These are phyloP conservation scores for Cicer bijugum DNA, from an alignment of 306 rosid species.

Conservation along the genomic window DNA sequence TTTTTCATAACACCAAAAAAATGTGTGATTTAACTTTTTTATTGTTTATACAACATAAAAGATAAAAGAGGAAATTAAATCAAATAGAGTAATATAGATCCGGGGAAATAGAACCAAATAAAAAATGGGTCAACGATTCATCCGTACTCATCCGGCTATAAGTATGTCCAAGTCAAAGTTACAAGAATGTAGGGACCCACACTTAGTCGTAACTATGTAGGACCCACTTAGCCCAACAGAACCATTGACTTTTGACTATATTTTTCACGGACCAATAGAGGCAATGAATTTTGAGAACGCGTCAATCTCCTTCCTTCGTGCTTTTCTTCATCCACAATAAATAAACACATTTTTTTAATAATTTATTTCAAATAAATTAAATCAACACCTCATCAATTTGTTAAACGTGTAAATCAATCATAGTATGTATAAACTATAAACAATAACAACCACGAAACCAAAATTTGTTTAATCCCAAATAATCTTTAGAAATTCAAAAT, in stretches of 20 bases:
- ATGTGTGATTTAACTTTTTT: no score
- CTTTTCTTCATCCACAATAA: neutral
- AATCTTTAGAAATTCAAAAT: neutral
- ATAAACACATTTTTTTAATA: no score
- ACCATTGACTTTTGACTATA: constrained; percentile 58
- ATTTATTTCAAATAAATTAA: neutral
- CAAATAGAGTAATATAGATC: no score
- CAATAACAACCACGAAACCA: neutral
- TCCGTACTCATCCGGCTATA: no score
- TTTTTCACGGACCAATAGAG: constrained; percentile 49
- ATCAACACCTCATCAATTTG: neutral
- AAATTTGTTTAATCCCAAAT: neutral
- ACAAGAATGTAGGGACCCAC: neutral
- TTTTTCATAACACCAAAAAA: no score
- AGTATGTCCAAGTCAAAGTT: constrained; percentile 21
- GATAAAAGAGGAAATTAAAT: no score
- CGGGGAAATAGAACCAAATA: no score
- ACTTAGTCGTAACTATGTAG: constrained; percentile 1
- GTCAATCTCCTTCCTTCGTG: constrained; percentile 47
- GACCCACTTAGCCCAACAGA: constrained; percentile 4
- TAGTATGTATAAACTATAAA: neutral
- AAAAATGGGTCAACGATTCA: no score
- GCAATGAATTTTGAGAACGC: constrained; percentile 49
- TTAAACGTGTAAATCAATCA: neutral
- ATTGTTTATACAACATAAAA: no score